These are phyloP conservation scores for Thecaphora thlaspeos DNA, from an alignment of 1,284 basidiomycete genomes.

Conservation along the genomic window DNA sequence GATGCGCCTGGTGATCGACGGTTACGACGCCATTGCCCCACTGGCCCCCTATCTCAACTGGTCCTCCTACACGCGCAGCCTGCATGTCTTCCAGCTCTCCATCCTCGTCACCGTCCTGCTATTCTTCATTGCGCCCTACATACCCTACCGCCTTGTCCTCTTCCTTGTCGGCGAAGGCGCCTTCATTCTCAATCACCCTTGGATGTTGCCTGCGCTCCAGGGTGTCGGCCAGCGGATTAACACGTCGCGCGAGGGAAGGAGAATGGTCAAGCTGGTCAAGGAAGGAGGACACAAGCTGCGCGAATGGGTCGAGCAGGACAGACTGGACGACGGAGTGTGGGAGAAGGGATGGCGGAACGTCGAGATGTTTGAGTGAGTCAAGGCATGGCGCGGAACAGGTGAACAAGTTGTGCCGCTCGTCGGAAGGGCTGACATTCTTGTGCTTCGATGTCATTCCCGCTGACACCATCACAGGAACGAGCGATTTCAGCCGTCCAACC, in stretches of 20 bases:
- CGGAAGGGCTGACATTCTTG: background rate
- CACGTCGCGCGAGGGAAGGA: constrained; percentile 23
- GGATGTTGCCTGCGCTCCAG: constrained; percentile 49
- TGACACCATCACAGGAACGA: constrained; percentile 29
- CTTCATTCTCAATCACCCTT: constrained; percentile 53
- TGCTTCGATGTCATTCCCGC: no score
- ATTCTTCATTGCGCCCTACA: constrained; percentile 48
- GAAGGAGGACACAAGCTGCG: constrained; percentile 32
- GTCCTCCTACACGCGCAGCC: constrained; percentile 51
- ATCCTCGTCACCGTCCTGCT: constrained; percentile 46
- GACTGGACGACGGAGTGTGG: constrained; percentile 52
- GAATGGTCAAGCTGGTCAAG: constrained; percentile 23
- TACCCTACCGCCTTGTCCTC: constrained; percentile 48
- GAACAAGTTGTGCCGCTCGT: background rate
- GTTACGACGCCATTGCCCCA: constrained; percentile 51
- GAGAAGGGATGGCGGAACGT: constrained; percentile 51
- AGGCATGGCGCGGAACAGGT: background rate
- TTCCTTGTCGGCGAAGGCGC: constrained; percentile 53
- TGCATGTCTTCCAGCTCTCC: constrained; percentile 49
- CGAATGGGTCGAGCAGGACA: constrained; percentile 51
- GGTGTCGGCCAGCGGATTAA: constrained; percentile 28
- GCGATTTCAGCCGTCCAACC: constrained; percentile 18
- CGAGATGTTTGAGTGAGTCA: constrained; percentile 47
- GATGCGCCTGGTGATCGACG: constrained; percentile 55
- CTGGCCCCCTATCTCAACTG: constrained; percentile 56